Evolutionary conservation across 352 stramenopile genomes (phyloP).

Genomic region (Phytophthora sp.): DNA sequence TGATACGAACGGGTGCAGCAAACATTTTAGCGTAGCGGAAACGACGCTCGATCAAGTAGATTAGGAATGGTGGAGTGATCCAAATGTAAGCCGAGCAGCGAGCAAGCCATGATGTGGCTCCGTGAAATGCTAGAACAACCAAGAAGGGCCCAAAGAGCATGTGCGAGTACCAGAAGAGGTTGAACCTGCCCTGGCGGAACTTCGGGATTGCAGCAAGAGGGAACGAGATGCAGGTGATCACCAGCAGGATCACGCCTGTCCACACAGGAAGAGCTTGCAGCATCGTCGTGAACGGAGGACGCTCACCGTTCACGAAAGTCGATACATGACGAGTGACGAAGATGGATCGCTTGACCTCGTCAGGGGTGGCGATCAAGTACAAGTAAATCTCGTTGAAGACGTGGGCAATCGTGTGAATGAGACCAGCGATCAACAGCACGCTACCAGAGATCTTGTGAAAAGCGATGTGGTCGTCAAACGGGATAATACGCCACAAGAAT

Average conservation of each 20-base stretch:
- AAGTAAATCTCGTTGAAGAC: constrained; percentile 74
- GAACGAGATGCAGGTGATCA: constrained; percentile 67
- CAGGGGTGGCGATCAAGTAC: constrained; percentile 62
- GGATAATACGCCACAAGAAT: constrained; percentile 65
- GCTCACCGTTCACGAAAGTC: constrained; percentile 41
- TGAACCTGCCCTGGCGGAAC: constrained; percentile 69
- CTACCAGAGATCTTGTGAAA: constrained; percentile 75
- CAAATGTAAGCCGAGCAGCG: constrained; percentile 57
- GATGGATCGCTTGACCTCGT: constrained; percentile 57
- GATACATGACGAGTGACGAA: constrained; percentile 58
- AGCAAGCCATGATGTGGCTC: constrained; percentile 57
- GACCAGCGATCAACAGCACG: constrained; percentile 50
- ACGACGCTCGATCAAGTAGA: constrained; percentile 68
- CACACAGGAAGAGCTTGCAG: constrained; percentile 58
- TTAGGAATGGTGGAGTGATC: constrained; percentile 54
- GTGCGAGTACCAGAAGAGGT: constrained; percentile 79
- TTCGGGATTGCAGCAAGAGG: constrained; percentile 65
- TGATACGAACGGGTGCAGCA: constrained; percentile 51
- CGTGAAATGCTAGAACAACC: constrained; percentile 66
- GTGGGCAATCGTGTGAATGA: constrained; percentile 65
- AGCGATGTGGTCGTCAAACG: constrained; percentile 75
- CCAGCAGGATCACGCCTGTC: constrained; percentile 63
- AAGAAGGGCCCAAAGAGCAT: constrained; percentile 75
- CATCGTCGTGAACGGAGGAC: constrained; percentile 61
- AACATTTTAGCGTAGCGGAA: constrained; percentile 75